These are phyloP conservation scores for Dothistroma pini DNA, from an alignment of 2,329 filamentous ascomycete genomes.

Conservation along the genomic window DNA sequence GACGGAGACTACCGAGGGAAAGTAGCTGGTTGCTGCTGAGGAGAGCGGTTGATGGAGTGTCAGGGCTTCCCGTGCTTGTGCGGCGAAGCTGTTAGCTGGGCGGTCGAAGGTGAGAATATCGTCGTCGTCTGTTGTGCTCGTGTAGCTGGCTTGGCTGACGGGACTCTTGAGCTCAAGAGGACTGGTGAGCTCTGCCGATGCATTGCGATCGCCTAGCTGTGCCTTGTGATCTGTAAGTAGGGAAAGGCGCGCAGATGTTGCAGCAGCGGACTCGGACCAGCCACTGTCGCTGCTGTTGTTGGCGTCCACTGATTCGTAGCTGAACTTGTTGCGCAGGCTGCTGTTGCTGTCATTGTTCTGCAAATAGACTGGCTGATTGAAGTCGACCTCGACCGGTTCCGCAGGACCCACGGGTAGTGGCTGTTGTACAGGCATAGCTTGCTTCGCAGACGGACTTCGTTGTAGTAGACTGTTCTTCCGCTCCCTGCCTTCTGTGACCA, in stretches of 20 bases:
- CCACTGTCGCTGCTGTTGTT: conserved; percentile 26
- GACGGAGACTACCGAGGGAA: conserved; percentile 21
- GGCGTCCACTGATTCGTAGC: conserved; percentile 37
- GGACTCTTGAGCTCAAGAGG: conserved; percentile 37
- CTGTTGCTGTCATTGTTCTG: conserved; percentile 10
- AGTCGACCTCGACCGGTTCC: not conserved
- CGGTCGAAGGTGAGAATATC: conserved; percentile 63
- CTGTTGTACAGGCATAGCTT: conserved; percentile 21
- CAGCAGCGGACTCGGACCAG: conserved; percentile 34
- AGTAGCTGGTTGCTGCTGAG: conserved; percentile 28
- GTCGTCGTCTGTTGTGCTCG: conserved; percentile 80
- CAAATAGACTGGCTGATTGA: conserved; percentile 2
- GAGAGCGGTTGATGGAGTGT: conserved; percentile 22
- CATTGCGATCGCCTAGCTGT: conserved; percentile 10
- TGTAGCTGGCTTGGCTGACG: conserved; percentile 54
- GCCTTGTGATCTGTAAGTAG: conserved; percentile 28
- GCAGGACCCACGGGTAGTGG: not conserved
- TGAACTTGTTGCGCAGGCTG: conserved; percentile 30
- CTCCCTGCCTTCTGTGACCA: conserved; percentile 56
- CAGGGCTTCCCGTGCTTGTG: conserved; percentile 8
- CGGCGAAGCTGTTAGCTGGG: conserved; percentile 26
- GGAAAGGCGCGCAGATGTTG: conserved; percentile 26
- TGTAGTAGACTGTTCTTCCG: conserved; percentile 39
- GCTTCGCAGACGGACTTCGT: conserved; percentile 33
- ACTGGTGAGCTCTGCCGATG: conserved; percentile 24